A percentile compares a stretch with the other conserved stretches of the same genome.
Conservation (phyloP, 805 yeast genomes). For the Yarrowia yakushimensis region DNA sequence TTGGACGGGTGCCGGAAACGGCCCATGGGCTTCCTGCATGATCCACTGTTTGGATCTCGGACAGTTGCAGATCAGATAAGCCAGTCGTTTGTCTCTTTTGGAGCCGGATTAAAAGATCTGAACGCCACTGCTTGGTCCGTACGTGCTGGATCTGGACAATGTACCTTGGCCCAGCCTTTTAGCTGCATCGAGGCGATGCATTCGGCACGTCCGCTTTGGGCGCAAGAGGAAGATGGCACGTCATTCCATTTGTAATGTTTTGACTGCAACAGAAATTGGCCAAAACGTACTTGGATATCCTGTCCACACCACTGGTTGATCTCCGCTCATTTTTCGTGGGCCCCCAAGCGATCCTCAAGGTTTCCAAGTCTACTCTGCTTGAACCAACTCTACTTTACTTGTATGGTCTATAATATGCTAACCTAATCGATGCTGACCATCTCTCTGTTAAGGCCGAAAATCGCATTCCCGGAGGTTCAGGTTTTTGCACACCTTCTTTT, state of each 20-base stretch:
- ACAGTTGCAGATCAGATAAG: background rate
- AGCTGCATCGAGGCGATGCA: background rate
- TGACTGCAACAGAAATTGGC: no score
- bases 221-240: no score
- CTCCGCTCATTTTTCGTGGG: background rate
- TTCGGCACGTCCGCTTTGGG: slow-evolving; percentile 1
- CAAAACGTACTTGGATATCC: no score
- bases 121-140: background rate
- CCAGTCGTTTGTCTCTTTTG: background rate
- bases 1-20: background rate
- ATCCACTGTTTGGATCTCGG: background rate
- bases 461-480: background rate
- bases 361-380: background rate
- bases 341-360: background rate
- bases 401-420: background rate
- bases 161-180: background rate
- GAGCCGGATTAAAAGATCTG: background rate
- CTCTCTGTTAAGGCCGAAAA: background rate
- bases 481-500: background rate
- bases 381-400: background rate
- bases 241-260: no score
- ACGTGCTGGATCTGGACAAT: background rate
- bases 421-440: slow-evolving; percentile 13
- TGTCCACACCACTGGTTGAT: no score
- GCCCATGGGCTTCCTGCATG: background rate